Conservation (phyloP, 192 early-diverging fungal species). For the Kappamyces sp. region DNA sequence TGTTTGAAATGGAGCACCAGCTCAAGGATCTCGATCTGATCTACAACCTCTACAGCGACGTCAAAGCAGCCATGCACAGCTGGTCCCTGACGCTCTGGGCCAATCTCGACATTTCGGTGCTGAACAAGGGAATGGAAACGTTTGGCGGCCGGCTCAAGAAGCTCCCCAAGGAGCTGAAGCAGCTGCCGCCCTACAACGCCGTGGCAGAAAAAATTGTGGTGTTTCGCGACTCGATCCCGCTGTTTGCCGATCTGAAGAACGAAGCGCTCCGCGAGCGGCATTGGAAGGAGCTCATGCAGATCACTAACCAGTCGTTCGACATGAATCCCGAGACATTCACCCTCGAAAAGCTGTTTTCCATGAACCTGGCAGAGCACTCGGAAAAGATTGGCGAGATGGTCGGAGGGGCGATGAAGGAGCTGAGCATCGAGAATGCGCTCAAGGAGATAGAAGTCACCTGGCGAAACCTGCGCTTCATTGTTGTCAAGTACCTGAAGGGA, state of each 20-base stretch:
- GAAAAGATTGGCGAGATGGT: slow-evolving; percentile 54
- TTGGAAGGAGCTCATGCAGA: slow-evolving; percentile 54
- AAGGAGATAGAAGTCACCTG: slow-evolving; percentile 53
- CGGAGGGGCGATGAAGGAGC: slow-evolving; percentile 51
- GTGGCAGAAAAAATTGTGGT: slow-evolving; percentile 60
- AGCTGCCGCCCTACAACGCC: slow-evolving; percentile 56
- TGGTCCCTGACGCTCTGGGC: slow-evolving; percentile 62
- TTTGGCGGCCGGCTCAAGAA: slow-evolving; percentile 42
- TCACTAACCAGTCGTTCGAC: slow-evolving; percentile 53
- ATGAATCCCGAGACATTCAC: slow-evolving; percentile 59
- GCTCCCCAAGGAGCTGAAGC: slow-evolving; percentile 55
- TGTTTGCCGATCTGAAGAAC: slow-evolving; percentile 54
- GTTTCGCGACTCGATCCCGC: slow-evolving; percentile 56
- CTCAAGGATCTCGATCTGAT: slow-evolving; percentile 53
- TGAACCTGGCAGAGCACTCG: slow-evolving; percentile 49
- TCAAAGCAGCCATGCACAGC: slow-evolving; percentile 45
- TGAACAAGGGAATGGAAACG: slow-evolving; percentile 54
- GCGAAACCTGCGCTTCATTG: slow-evolving; percentile 45
- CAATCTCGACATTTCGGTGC: slow-evolving; percentile 51
- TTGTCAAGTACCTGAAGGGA: slow-evolving; percentile 55
- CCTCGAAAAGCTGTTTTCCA: slow-evolving; percentile 47
- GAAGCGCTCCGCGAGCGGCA: slow-evolving; percentile 52
- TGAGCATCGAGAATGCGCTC: slow-evolving; percentile 53
- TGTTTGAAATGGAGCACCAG: slow-evolving; percentile 50
- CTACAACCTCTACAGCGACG: slow-evolving; percentile 52